Percentiles rank a stretch among this genome's conserved stretches.
These are phyloP conservation scores for Myriosclerotinia duriaeana DNA, from an alignment of 2,329 filamentous ascomycete genomes.

Conservation along the genomic window DNA sequence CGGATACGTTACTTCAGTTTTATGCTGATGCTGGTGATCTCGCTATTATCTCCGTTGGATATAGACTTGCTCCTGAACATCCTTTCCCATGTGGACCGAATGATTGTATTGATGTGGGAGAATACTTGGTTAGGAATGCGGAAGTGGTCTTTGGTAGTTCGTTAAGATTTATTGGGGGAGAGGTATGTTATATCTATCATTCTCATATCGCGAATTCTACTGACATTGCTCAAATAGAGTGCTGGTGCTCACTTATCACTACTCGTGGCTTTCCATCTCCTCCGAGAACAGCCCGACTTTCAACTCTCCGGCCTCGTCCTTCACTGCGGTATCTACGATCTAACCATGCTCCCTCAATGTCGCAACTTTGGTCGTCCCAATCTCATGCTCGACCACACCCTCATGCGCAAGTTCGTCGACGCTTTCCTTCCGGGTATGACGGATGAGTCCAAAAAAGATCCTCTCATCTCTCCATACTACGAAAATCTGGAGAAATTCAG, in stretches of 20 bases:
- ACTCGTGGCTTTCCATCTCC: constrained; percentile 49
- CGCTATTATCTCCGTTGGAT: constrained; percentile 56
- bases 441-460: constrained; percentile 45
- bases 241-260: constrained; percentile 53
- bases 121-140: constrained; percentile 52
- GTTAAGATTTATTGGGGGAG: constrained; percentile 49
- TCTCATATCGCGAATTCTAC: not conserved
- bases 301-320: constrained; percentile 51
- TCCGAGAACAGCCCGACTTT: constrained; percentile 44
- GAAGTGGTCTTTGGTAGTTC: constrained; percentile 45
- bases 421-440: constrained; percentile 48
- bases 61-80: constrained; percentile 59
- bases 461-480: constrained; percentile 52
- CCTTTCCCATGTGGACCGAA: constrained; percentile 55
- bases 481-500: constrained; percentile 44
- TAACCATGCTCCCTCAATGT: constrained; percentile 46
- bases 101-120: constrained; percentile 57
- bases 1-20: constrained; percentile 46
- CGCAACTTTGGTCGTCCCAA: constrained; percentile 30
- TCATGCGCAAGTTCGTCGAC: constrained; percentile 49
- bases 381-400: constrained; percentile 47
- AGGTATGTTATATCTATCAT: constrained; percentile 37
- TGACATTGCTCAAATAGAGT: constrained; percentile 40
- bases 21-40: constrained; percentile 51
- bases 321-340: constrained; percentile 53